phyloP scores from a whole-genome alignment of 106 monocot genomes.

The Alisma plantagoaquatica region DNA sequence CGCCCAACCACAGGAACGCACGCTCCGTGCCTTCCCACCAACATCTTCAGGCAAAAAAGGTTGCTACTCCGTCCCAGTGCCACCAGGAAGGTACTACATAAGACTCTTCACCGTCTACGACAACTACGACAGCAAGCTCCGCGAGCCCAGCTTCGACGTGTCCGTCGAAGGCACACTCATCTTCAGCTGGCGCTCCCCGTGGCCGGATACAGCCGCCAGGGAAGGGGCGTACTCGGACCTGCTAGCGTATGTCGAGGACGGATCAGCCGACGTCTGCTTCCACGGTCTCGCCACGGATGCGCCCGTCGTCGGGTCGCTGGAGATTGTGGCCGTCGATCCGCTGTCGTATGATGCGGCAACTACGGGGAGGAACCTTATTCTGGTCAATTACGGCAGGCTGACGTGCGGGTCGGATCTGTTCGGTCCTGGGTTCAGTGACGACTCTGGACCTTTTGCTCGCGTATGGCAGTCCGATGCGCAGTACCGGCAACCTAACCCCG shows the following conservation, averaged over 20 bases:
- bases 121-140: constrained; percentile 74
- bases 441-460: neutral
- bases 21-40: constrained; percentile 69
- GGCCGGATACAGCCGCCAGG: constrained; percentile 49
- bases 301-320: constrained; percentile 34
- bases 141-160: constrained; percentile 70
- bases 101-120: constrained; percentile 83
- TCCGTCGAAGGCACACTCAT: constrained; percentile 64
- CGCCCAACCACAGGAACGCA: constrained; percentile 44
- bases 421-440: constrained; percentile 8
- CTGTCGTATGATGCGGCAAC: constrained; percentile 3
- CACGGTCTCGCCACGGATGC: constrained; percentile 74
- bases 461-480: constrained; percentile 7
- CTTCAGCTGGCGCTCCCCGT: constrained; percentile 67
- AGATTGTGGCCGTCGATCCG: constrained; percentile 3
- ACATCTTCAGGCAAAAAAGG: constrained; percentile 59
- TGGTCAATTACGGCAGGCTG: constrained; percentile 8
- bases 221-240: constrained; percentile 83
- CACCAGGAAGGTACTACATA: constrained; percentile 63
- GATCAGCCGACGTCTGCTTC: constrained; percentile 59
- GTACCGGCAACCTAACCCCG: constrained; percentile 16
- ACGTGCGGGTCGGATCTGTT: neutral
- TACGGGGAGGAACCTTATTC: neutral
- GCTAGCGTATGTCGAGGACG: constrained; percentile 24
- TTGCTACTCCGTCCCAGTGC: constrained; percentile 73